A percentile compares a stretch with the other conserved stretches of the same genome.
Conservation (phyloP, 106 monocot species). For the Posidonia australis region DNA sequence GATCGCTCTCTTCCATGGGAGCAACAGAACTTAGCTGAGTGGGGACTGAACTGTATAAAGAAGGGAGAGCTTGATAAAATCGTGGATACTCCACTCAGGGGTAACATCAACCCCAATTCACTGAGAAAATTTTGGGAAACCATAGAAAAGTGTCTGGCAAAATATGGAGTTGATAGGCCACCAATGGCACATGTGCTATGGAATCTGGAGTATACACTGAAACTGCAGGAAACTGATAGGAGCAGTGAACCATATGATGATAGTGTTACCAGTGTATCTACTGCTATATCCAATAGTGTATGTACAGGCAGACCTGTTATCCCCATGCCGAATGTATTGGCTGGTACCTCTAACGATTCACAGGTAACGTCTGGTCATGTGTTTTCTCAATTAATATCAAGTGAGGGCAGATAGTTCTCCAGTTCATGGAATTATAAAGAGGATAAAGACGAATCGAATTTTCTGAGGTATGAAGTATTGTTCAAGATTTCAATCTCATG, state of each 20-base stretch:
- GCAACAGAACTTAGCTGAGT: conserved; percentile 30
- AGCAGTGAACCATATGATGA: conserved; percentile 3
- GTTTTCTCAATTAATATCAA: no score
- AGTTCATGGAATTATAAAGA: no score
- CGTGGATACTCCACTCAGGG: conserved; percentile 11
- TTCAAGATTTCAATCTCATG: no score
- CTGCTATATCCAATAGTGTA: no score
- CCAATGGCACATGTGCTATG: conserved; percentile 25
- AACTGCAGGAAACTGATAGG: conserved; percentile 9
- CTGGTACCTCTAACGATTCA: no score
- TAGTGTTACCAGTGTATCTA: not conserved
- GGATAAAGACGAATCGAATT: no score
- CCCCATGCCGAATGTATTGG: no score
- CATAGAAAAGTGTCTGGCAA: conserved; percentile 19
- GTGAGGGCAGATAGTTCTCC: no score
- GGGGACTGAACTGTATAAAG: conserved; percentile 16
- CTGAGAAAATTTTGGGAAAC: conserved; percentile 15
- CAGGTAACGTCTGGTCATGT: no score
- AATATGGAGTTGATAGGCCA: conserved; percentile 20
- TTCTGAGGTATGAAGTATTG: no score
- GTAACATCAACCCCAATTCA: not conserved
- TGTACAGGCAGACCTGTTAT: no score
- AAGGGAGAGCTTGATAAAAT: conserved; percentile 13
- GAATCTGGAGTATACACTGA: conserved; percentile 22
- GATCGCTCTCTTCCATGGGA: conserved; percentile 14